phyloP scores from a whole-genome alignment of 306 rosid genomes.

The Cyamopsis tetragonoloba region DNA sequence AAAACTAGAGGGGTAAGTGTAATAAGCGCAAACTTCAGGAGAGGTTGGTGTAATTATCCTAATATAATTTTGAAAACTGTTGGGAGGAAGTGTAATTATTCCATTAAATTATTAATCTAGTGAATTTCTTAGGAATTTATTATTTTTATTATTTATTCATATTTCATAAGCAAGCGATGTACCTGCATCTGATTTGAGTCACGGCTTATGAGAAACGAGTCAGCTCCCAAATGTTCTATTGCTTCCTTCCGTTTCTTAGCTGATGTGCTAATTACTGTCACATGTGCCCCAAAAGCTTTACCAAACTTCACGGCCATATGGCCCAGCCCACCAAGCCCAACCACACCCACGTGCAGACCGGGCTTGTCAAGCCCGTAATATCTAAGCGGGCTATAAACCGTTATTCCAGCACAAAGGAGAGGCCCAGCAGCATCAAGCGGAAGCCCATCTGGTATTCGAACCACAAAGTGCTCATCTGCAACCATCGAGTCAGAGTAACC shows the following conservation, averaged over 20 bases:
- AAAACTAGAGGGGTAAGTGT: no score
- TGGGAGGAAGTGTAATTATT: no score
- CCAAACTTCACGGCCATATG: slow-evolving; percentile 55
- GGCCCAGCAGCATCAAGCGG: slow-evolving; percentile 58
- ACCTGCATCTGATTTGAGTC: slow-evolving; percentile 45
- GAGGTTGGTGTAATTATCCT: no score
- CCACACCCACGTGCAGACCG: slow-evolving; percentile 48
- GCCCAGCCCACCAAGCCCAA: slow-evolving; percentile 61
- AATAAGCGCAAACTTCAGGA: no score
- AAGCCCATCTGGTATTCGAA: slow-evolving; percentile 35
- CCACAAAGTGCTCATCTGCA: slow-evolving; percentile 32
- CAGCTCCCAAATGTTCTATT: slow-evolving; percentile 32
- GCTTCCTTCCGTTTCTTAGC: slow-evolving; percentile 50
- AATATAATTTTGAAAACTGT: no score
- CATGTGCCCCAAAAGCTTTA: slow-evolving; percentile 52
- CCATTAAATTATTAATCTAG: no score
- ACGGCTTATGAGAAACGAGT: slow-evolving; percentile 42
- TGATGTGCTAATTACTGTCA: slow-evolving; percentile 53
- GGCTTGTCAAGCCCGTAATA: slow-evolving; percentile 43
- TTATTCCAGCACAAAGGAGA: slow-evolving; percentile 60
- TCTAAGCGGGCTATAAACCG: slow-evolving; percentile 51
- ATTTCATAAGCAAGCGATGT: no score
- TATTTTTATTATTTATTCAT: no score
- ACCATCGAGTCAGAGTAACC: slow-evolving; percentile 55
- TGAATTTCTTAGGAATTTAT: no score